Base-by-base conservation (phyloP, 108 stramenopile species). In the Fragilariopsis cylindrus region DNA sequence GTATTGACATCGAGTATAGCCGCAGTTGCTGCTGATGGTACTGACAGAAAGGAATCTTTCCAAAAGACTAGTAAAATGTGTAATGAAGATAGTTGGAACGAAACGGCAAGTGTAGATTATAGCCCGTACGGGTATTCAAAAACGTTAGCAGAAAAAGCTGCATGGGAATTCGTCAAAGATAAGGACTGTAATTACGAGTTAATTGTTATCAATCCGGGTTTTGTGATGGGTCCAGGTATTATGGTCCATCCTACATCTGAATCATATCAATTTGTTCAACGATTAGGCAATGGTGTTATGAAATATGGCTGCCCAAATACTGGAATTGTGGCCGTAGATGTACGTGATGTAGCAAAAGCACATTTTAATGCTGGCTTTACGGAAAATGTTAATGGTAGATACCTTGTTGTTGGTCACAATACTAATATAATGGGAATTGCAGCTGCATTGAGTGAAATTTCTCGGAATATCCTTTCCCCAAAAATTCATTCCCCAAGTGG, bases 171-270 rank as follows among this genome's bases (percentile, higher is more conserved):
- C 60, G 60, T 60, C 4, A 60, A 19, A 2, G 16, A 30, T 9
- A 16, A 60, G n/a, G 18, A 19, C 9, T 60, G 30, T 3, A 16
- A 8, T 60, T 60, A n/a, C n/a, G 30, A 39, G 1, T 16, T 60
- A 9, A 16, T 3, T 60, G 2, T 39, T 3, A 9, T 11, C 58
- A 60, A 60, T n/a, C 58, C 58, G 7, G 15, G 19, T 7, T 60
- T 60, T 18, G 58, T 60, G 7, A 60, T 60, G 58, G 58, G 58
- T 7, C 58, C 58, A 12, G 58, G 58, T 60, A 13, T 60, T 7
- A 60, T 13, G n/a, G 58, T 60, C 7, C 58, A 60, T n/a, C 11
- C 7, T 6, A 60, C 7, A 7, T 7, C 58, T 13, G 21, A 21
- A n/a, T 12, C 11, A 13, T 60, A 60, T n/a, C 6, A 7, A 7